Evolutionary conservation across 768 basidiomycete genomes (phyloP), one percentile per base, ranked within the genome.

Genomic region (Suillus luteus): DNA sequence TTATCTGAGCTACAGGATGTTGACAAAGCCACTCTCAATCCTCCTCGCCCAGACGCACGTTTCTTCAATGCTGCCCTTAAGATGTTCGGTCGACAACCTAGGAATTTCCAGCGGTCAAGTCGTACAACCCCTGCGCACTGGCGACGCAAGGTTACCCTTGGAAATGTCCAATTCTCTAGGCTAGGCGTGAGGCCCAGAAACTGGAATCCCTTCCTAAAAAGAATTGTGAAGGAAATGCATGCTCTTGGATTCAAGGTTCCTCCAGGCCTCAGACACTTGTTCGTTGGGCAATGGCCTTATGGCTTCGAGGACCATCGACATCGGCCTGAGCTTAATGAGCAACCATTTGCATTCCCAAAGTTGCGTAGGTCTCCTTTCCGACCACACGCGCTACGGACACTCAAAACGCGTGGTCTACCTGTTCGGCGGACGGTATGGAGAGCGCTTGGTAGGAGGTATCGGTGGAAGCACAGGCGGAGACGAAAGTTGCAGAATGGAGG

Each of bases 1-100:
- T 59, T 77, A 14, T 64, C 58, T 2, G 65, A 64, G n/a, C 59
- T 75, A 41, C 66, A 67, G 33, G 58, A 72, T 14, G 55, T 63
- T 19, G 70, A 74, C 33, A 72, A 70, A 24, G 69, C 76, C 24
- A 71, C 67, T 51, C 62, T 77, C 41, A 69, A 78, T 60, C 68
- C 79, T 22, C 83, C 83, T 9, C 64, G 65, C 31, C 83, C 85
- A 1, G 90, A 92, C 67, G 83, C 81, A n/a, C 80, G 83, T 52
- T 90, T 90, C 71, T 91, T 87, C 76, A 90, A 89, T 61, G 85
- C 86, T 2, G 78, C 85, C 10, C 74, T 91, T 14, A 72, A 76
- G 11, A 74, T 88, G 54, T 80, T 82, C 43, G 70, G 74, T 19
- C 71, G 72, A 12, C 69, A 70, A 15, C 62, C 70, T 27, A 46